Conservation (phyloP, 2,329 filamentous ascomycete genomes). For the Pseudocercospora pini-densiflorae region DNA sequence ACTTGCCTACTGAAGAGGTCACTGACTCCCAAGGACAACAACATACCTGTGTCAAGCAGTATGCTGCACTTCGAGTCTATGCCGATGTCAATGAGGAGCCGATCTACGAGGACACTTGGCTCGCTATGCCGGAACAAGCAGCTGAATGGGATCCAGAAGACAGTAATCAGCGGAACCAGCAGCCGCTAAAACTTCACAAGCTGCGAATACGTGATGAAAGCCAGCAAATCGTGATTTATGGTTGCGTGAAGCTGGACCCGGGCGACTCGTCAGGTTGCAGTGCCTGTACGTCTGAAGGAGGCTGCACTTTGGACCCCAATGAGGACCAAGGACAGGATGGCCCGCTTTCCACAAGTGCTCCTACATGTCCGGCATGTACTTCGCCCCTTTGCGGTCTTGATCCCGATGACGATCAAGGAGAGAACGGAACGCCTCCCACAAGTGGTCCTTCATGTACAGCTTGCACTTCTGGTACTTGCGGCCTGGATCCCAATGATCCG, state of each 20-base stretch:
- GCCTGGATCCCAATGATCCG: background rate
- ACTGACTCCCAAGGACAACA: background rate
- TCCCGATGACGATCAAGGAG: background rate
- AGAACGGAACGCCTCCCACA: background rate
- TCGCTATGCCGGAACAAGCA: slow-evolving; percentile 16
- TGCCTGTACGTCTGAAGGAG: background rate
- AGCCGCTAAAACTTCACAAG: background rate
- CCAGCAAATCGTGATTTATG: background rate
- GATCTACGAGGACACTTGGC: slow-evolving; percentile 15
- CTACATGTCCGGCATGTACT: background rate
- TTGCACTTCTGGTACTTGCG: background rate
- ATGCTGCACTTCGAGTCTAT: slow-evolving; percentile 11
- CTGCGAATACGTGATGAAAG: background rate
- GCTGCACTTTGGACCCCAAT: background rate
- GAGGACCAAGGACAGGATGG: slow-evolving; percentile 12
- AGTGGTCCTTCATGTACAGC: background rate
- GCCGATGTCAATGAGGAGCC: slow-evolving; percentile 2
- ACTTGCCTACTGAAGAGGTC: background rate
- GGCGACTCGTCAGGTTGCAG: background rate
- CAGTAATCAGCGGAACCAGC: background rate
- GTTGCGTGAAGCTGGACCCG: slow-evolving; percentile 4
- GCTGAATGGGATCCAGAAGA: background rate
- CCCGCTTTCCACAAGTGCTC: background rate
- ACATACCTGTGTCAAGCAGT: slow-evolving; percentile 12
- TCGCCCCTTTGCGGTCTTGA: background rate